Conservation (phyloP, 2,329 filamentous ascomycete species). For the Parascedosporium putredinis region DNA sequence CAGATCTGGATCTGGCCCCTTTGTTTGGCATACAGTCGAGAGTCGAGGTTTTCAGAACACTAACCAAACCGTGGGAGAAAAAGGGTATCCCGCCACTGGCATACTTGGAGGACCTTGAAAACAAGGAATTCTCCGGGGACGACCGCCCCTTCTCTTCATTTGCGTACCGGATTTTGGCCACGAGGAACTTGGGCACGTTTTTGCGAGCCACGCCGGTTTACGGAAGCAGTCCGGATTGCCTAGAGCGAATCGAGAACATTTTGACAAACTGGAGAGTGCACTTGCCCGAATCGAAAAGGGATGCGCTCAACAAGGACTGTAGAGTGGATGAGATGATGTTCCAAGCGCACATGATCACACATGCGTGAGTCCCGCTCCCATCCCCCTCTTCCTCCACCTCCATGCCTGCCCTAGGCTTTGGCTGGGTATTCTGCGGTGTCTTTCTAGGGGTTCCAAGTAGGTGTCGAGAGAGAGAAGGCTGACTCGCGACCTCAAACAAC, state of each 20-base stretch:
- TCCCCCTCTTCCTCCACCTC: neutral
- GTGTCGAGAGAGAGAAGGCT: neutral
- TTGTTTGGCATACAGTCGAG: too few species aligned
- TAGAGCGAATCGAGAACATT: slow-evolving; percentile 39
- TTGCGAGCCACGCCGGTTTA: slow-evolving; percentile 46
- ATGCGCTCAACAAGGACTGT: slow-evolving; percentile 58
- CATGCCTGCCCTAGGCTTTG: neutral
- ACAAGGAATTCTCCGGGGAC: slow-evolving; percentile 60
- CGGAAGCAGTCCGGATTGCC: slow-evolving; percentile 42
- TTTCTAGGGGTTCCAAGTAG: too few species aligned
- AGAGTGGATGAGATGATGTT: slow-evolving; percentile 84
- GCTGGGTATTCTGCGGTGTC: too few species aligned
- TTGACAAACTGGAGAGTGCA: slow-evolving; percentile 70
- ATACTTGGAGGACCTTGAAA: slow-evolving; percentile 66
- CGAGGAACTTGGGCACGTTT: slow-evolving; percentile 67
- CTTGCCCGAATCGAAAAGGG: slow-evolving; percentile 60
- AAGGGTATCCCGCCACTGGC: slow-evolving; percentile 48
- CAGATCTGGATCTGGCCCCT: neutral
- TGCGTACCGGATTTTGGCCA: slow-evolving; percentile 72
- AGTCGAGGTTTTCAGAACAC: too few species aligned
- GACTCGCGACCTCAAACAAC: neutral
- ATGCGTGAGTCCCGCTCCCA: slow-evolving; percentile 31
- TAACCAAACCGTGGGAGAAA: slow-evolving; percentile 2
- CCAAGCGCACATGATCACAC: slow-evolving; percentile 72
- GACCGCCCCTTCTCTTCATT: slow-evolving; percentile 71